Conservation (phyloP, 202 grass and related monocot species). For the Carex arenaria region DNA sequence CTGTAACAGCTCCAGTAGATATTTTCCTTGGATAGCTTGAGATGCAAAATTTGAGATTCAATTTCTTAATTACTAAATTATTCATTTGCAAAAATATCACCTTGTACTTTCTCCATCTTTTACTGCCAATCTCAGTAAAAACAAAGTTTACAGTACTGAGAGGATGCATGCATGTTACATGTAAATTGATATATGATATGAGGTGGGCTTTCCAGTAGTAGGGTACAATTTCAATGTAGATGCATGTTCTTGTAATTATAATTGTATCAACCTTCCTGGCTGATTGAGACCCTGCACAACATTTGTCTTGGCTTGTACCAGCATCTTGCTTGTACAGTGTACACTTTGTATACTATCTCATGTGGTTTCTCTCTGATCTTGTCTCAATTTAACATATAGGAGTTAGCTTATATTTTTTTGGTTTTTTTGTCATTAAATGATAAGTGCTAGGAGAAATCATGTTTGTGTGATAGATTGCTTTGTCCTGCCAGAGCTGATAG, state of each 20-base stretch:
- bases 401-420: neutral
- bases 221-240: constrained; percentile 17
- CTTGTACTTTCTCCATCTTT: neutral
- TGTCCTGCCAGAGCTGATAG: neutral
- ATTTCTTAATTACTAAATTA: neutral
- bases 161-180: neutral
- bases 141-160: neutral
- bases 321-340: neutral
- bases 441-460: constrained; percentile 13
- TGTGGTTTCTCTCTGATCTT: neutral
- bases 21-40: neutral
- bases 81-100: too few relatives aligned
- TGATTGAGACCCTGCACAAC: constrained; percentile 27
- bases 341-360: neutral
- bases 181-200: neutral
- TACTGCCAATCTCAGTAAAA: neutral
- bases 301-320: constrained; percentile 23
- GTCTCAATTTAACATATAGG: neutral
- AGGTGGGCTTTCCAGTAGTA: constrained; percentile 26
- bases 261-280: constrained; percentile 19
- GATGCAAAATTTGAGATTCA: neutral
- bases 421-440: constrained; percentile 15
- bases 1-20: neutral
- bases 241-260: constrained; percentile 24
- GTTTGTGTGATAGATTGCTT: neutral